Evolutionary conservation across 345 rosid species (phyloP), one percentile per base, ranked within the genome.

Genomic region (Salix brachista): DNA sequence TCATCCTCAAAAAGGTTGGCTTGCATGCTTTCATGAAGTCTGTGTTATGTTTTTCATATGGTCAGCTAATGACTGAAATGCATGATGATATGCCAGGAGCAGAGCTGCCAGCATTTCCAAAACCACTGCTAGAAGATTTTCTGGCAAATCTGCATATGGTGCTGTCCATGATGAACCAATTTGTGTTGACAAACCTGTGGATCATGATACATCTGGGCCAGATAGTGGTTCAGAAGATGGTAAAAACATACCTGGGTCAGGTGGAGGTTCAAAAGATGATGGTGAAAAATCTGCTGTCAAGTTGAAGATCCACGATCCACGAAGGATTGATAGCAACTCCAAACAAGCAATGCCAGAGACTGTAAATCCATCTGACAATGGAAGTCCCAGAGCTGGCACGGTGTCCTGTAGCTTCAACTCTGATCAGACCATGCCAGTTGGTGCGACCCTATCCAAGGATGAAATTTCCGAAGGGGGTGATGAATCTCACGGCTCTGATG

Each of bases 1-100:
- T 61, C 76, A 62, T 76, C 83, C 72, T 73, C 65, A 6, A 81
- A 80, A 81, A 64, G 86, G 88, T 85, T 77, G 61, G 81, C 65
- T 74, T 23, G 6, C 42, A 30, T 37, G 28, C 77, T 74, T 39
- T 21, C 42, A 34, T 67, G 0, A 48, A 44, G 60, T 26, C 42
- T 69, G 50, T 11, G 60, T 70, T 37, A 25, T 44, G 4, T 5
- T 69, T 61, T 12, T 67, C 4, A 4, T 61, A 21, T 75, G 32
- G 34, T 37, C 32, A 18, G 12, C 36, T 26, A 39, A 21, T 37
- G 65, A 44, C 81, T 72, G 37, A 65, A 70, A 37, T 21, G 32
- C 14, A 9, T 28, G 37, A 73, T 70, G 75, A 50, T 61, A 50
- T 75, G 75, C 42, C 23, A 82, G 86, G 81, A 78, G 25, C 66